Evolutionary conservation across 176 grass and related monocot species (phyloP).

Genomic region (Phoenix dactylifera): DNA sequence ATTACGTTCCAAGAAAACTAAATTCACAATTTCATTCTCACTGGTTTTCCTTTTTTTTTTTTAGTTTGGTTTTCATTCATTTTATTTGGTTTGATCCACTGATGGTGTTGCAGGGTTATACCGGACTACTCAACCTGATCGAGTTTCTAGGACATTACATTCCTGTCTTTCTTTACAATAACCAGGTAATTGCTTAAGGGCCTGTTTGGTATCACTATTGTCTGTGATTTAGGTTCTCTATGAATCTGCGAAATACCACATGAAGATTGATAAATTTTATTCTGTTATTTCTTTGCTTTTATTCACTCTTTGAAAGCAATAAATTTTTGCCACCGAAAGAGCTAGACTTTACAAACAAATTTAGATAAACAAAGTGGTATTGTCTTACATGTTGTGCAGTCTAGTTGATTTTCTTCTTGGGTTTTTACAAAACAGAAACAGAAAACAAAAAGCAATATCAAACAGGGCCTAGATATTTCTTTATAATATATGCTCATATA

Average conservation of each 20-base stretch:
- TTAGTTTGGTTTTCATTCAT: background rate
- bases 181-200: conserved; percentile 40
- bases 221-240: background rate
- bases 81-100: background rate
- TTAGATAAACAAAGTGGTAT: no score
- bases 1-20: background rate
- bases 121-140: conserved; percentile 31
- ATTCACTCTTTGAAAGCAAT: background rate
- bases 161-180: conserved; percentile 36
- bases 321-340: background rate
- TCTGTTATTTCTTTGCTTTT: background rate
- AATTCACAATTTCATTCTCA: background rate
- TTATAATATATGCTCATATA: no score
- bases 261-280: background rate
- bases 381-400: no score
- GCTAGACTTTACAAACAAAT: background rate
- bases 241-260: background rate
- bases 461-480: no score
- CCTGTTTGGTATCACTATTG: background rate
- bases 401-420: no score
- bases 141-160: conserved; percentile 28
- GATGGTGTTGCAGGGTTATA: conserved; percentile 29
- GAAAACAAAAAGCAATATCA: no score
- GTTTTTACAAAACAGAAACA: no score
- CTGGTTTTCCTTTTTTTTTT: background rate